Evolutionary conservation across 2,329 filamentous ascomycete genomes (phyloP).

Genomic region (Talaromyces sp.): DNA sequence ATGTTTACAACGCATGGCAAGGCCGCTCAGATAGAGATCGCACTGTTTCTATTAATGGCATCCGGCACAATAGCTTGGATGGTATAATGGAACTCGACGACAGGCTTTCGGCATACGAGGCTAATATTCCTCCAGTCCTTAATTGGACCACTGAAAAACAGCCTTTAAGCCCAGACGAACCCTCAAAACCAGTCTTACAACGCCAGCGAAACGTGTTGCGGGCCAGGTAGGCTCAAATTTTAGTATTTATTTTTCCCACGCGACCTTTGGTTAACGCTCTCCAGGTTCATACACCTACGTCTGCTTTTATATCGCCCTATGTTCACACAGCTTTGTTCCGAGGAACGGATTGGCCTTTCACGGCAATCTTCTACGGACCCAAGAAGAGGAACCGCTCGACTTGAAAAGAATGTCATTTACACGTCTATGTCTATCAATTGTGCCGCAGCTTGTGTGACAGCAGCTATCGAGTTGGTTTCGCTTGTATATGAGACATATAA

Average conservation of each 20-base stretch:
- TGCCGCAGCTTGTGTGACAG: slow-evolving; percentile 33
- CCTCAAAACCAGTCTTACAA: slow-evolving; percentile 15
- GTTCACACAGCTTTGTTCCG: slow-evolving; percentile 37
- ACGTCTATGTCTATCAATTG: slow-evolving; percentile 33
- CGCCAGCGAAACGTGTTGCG: slow-evolving; percentile 35
- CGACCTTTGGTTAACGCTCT: background rate
- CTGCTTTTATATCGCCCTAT: slow-evolving; percentile 39
- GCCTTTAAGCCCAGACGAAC: background rate
- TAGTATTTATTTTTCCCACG: background rate
- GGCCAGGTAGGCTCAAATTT: slow-evolving; percentile 23
- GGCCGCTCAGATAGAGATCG: slow-evolving; percentile 17
- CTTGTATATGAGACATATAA: slow-evolving; percentile 33
- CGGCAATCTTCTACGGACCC: slow-evolving; percentile 10
- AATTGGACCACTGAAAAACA: slow-evolving; percentile 24
- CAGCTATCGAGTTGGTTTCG: slow-evolving; percentile 35
- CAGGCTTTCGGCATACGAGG: slow-evolving; percentile 27
- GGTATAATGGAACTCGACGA: slow-evolving; percentile 32
- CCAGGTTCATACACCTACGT: slow-evolving; percentile 37
- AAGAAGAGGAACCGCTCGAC: background rate
- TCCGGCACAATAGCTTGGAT: slow-evolving; percentile 26
- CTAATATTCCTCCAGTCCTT: slow-evolving; percentile 26
- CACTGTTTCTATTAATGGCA: slow-evolving; percentile 7
- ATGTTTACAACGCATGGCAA: slow-evolving; percentile 38
- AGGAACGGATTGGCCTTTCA: slow-evolving; percentile 16
- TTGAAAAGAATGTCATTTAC: slow-evolving; percentile 25